Evolutionary conservation across 1,139 yeast species (phyloP).

Genomic region (Geotrichum cucujoidarum): DNA sequence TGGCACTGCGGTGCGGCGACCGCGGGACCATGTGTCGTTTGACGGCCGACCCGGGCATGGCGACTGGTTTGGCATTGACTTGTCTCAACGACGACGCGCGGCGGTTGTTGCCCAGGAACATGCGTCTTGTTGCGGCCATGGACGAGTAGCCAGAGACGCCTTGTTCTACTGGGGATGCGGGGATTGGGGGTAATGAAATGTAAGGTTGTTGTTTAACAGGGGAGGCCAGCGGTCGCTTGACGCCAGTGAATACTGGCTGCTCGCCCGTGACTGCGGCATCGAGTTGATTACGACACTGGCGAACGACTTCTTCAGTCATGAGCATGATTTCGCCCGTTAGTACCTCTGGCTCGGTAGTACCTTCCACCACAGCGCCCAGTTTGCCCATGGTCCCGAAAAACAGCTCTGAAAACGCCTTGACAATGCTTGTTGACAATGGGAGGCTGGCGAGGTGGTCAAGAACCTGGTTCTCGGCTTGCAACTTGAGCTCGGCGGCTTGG

Average conservation of each 20-base stretch:
- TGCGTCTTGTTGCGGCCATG: background rate
- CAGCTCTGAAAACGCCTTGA: conserved; percentile 3
- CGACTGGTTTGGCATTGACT: too few species aligned
- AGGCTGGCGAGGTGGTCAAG: conserved; percentile 16
- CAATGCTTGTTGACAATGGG: conserved; percentile 1
- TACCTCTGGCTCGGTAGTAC: conserved; percentile 1
- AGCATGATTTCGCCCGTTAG: background rate
- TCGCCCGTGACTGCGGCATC: background rate
- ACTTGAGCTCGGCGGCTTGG: conserved; percentile 23
- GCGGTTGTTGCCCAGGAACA: background rate
- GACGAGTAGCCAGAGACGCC: background rate
- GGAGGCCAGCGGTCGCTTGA: conserved; percentile 4
- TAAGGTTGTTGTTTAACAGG: background rate
- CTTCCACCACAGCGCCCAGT: background rate
- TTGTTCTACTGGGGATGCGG: background rate
- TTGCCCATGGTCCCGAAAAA: conserved; percentile 6
- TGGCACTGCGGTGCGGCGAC: conserved; percentile 25
- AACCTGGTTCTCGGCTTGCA: conserved; percentile 19
- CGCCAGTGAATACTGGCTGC: background rate
- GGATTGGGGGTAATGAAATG: background rate
- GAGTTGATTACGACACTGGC: conserved; percentile 1
- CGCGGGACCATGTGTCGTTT: conserved; percentile 19
- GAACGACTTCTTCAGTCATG: conserved; percentile 6
- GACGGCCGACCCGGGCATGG: conserved; percentile 8
- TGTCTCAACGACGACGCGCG: background rate